These are phyloP conservation scores for Babjeviella inositovora DNA, from an alignment of 805 yeast genomes.

Conservation along the genomic window DNA sequence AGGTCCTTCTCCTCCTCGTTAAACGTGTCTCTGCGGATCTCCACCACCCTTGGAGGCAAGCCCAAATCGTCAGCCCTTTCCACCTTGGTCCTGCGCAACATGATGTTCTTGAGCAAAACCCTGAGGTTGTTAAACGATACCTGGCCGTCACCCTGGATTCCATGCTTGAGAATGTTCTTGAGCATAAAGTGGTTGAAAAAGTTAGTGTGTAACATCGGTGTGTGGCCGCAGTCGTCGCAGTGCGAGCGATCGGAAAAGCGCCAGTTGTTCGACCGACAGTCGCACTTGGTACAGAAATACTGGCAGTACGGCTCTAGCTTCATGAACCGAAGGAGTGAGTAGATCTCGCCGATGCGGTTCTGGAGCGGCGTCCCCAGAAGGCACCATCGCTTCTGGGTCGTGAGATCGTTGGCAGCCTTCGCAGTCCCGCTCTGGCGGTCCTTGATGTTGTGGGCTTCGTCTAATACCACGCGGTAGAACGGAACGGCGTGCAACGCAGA, in stretches of 20 bases:
- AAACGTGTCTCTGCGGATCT: constrained; percentile 71
- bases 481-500: constrained; percentile 59
- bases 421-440: constrained; percentile 91
- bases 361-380: constrained; percentile 93
- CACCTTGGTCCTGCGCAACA: constrained; percentile 89
- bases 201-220: constrained; percentile 90
- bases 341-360: constrained; percentile 91
- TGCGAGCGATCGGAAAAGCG: constrained; percentile 65
- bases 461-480: constrained; percentile 78
- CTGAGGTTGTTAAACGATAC: constrained; percentile 69
- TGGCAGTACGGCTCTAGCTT: constrained; percentile 74
- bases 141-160: constrained; percentile 69
- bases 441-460: constrained; percentile 96
- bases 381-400: constrained; percentile 75
- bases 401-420: constrained; percentile 67
- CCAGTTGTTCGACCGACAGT: constrained; percentile 76
- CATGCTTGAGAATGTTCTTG: constrained; percentile 81
- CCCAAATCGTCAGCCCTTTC: constrained; percentile 98
- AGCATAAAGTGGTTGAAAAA: constrained; percentile 92
- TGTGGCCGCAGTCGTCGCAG: constrained; percentile 80
- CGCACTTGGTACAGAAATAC: constrained; percentile 89
- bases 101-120: constrained; percentile 55
- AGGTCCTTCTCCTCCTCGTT: constrained; percentile 93
- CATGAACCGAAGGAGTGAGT: constrained; percentile 77
- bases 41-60: constrained; percentile 89